Evolutionary conservation across 2,329 filamentous ascomycete species (phyloP), one percentile per base, ranked within the genome.

Genomic region (Fulvia fulva): DNA sequence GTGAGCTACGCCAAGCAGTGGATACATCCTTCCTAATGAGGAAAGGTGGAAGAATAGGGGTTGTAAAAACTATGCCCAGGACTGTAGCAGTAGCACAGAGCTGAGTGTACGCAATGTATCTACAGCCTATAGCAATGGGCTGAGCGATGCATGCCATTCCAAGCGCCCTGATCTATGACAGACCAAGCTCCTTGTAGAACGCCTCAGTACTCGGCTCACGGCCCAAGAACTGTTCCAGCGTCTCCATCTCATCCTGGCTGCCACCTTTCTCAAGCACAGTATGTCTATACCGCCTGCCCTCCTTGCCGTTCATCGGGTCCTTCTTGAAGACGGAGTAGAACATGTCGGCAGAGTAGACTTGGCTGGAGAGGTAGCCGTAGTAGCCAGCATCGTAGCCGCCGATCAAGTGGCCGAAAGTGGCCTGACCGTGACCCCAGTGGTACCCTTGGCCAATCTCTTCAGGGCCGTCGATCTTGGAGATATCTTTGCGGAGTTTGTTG

Each of bases 261-360:
- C 90, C 90, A 37, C 90, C 90, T 63, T 84, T 85, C 76, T 92
- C 87, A 4, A 94, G 78, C 22, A 94, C 89, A 0, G 85, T 88
- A 73, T 91, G 87, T 55, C 90, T 81, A 76, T 93, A 94, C 58
- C 89, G 77, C 14, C 89, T 80, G 1, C 90, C 90, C 71, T 91
- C 84, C 64, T 82, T 83, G 30, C 80, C 81, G 71, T 91, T 83
- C 89, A 93, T 91, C 0, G 90, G 90, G 71, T 92, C 80, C 65
- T 83, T 79, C 77, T 87, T 87, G 77, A 94, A 94, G 49, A 89
- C 86, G 0, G 83, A 83, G 75, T 90, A 86, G 79, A 93, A 95
- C 89, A 95, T 93, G 74, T 95, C 90, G 25, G 87, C 83, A 22
- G 86, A 89, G 76, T 92, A 94, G 19, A 94, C 90, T 72, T 90